Evolutionary conservation across 768 basidiomycete genomes (phyloP), one percentile per base, ranked within the genome.

Genomic region (Phylloporus sp.): DNA sequence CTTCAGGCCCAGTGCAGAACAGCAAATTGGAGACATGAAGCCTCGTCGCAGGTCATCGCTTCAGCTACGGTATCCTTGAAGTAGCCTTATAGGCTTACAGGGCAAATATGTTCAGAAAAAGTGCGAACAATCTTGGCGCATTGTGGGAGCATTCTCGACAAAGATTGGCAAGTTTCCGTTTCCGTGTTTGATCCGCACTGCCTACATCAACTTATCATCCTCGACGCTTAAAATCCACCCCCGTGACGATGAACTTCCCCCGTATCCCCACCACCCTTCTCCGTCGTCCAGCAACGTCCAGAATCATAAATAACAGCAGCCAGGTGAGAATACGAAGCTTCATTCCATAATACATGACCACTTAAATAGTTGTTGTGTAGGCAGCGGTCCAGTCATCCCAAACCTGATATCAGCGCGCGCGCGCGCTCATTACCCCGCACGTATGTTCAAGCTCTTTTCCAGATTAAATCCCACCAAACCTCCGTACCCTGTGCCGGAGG

Each of bases 261-360:
- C 18, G 12, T 40, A 27, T 6, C 29, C 11, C 36, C 36, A 36
- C 9, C 18, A 20, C 36, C 43, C 5, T 20, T 40, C 23, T 40
- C 39, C 42, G 13, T 24, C 43, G 8, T 5, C 29, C 4, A 47
- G 41, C 31, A 18, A 24, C 28, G 4, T 27, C 6, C 15, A 5
- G 28, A 5, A 26, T 20, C 27, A 45, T 8, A 40, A 36, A 15
- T 41, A 42, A 12, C 12, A 28, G 11, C 48, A 11, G 6, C 23
- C 29, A 55, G 56, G 61, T 62, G 26, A 49, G 59, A n/a, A 1
- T 34, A 8, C 2, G 2, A 18, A 9, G 20, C 34, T 3, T 16
- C 11, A 7, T n/a, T 34, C n/a, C 45, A 22, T 29, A 5, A 4
- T 34, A 10, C 11, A 29, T 3, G 10, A 28, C 36, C 29, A 20